Base-by-base conservation (phyloP, 2,329 filamentous ascomycete species). In the Neopestalotiopsis rosae region DNA sequence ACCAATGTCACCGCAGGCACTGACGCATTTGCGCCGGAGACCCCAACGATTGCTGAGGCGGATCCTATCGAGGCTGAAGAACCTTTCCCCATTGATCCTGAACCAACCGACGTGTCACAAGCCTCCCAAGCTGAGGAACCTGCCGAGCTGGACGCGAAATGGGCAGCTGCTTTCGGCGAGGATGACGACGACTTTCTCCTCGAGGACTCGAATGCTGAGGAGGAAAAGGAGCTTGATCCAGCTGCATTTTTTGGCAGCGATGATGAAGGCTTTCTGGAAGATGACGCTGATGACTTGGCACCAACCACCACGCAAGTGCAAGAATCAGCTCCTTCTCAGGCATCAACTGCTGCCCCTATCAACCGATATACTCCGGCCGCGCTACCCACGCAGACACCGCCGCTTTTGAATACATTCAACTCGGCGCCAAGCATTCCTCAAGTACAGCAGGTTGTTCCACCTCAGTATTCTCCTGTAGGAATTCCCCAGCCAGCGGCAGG, bases 91-190 rank as follows among this genome's bases (percentile, higher is more conserved):
- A 40, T 9, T 10, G 45, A 71, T 34, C 66, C 71, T 2, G 67
- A 68, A 38, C 64, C 59, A 12, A 67, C 71, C n/a, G 75, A 75
- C 34, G 72, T 77, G 30, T 69, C 74, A 64, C 72, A 75, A 49
- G 69, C 75, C 58, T 66, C 70, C 4, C 69, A 71, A 57, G 64
- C 70, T 12, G 71, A 74, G 17, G 73, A 74, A 5, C 83, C 87
- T 6, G 87, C 91, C 57, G 92, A 95, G 75, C 79, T 96, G 56
- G 91, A 92, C 61, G 92, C 92, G 20, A 91, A 94, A 73, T 97
- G 95, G 93, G 89, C 94, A 72, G 92, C 93, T 61, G 93, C 94
- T 58, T 88, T 98, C 74, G 92, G 93, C 63, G 92, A 95, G 72
- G 90, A 94, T 70, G 84, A 90, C 62, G 90, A 90, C 30, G 85